A percentile compares a stretch with the other conserved stretches of the same genome.
Conservation (phyloP, 2,329 filamentous ascomycete species). For the Colletotrichum kahawae region DNA sequence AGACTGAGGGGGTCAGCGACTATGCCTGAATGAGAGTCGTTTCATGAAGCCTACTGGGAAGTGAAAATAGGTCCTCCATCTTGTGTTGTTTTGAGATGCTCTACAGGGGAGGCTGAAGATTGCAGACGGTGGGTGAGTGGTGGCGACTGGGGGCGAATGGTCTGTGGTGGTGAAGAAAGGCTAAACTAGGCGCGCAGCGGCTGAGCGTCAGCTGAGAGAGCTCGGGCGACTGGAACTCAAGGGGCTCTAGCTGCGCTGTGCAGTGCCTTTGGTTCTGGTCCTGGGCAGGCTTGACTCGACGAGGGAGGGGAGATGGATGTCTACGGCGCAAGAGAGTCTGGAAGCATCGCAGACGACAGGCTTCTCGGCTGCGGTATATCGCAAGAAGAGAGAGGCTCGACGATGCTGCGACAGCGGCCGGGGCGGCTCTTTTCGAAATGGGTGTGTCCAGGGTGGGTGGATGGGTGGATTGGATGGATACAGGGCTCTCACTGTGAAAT, state of each 20-base stretch:
- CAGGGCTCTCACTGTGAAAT: not conserved
- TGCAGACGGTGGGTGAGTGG: not conserved
- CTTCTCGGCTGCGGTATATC: not conserved
- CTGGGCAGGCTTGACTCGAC: not conserved
- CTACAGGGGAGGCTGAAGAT: not conserved
- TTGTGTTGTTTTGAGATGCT: not conserved
- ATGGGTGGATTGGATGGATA: not conserved
- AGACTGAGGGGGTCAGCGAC: conserved; percentile 44
- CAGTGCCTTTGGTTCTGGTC: not conserved
- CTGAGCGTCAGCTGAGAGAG: not conserved
- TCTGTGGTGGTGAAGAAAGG: not conserved
- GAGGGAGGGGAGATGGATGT: not conserved
- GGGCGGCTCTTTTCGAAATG: not conserved
- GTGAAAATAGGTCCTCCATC: conserved; percentile 24
- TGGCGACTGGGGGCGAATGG: not conserved
- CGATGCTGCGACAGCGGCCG: not conserved
- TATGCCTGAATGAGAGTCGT: too few species aligned
- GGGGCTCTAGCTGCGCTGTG: not conserved
- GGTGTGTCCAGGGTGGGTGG: not conserved
- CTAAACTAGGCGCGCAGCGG: not conserved
- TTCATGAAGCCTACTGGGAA: conserved; percentile 8
- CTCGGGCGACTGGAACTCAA: not conserved
- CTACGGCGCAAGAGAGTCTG: not conserved
- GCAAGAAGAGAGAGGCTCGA: not conserved
- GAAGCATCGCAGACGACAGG: not conserved